Evolutionary conservation across 352 stramenopile species (phyloP), one percentile per base, ranked within the genome.

Genomic region (Globisporangium solare): DNA sequence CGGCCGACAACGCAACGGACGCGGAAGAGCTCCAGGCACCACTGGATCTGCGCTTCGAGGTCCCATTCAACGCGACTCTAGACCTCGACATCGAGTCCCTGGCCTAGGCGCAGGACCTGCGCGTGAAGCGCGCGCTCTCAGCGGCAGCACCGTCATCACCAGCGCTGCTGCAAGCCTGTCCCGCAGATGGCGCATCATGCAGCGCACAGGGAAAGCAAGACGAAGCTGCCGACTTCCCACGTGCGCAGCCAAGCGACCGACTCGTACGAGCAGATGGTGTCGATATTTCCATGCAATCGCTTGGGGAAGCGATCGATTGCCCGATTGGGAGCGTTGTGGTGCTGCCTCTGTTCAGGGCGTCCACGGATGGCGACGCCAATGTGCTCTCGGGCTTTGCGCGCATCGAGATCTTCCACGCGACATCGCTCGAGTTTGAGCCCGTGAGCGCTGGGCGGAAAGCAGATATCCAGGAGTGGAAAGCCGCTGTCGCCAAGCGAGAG

Each of bases 301-400:
- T 87, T 42, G 58, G 76, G 32, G 66, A 90, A 8, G 64, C 72
- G 7, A 70, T 87, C 39, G 63, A 76, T 50, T 47, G 60, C 14
- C 68, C 71, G 0, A 54, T 71, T 1, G 79, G 75, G 20, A 75
- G 67, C 32, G 53, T 73, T 1, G 60, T 70, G 6, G 54, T 88
- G 31, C 58, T 89, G 1, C 76, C 79, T 4, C 54, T 88, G 10
- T 87, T 86, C 57, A 75, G 73, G 22, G 49, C 54, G 17, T 35
- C 27, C 27, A 10, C 7, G 27, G 27, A 35, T 35, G 47, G 66
- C 8, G 45, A 6, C 54, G 45, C 58, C 4, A 74, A 79, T n/a
- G 61, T 80, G 7, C 76, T 87, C 58, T 71, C 66, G 15, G 76
- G 74, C 27, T 89, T 89, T 52, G 76, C 75, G 15, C 74, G 74